phyloP scores from a whole-genome alignment of 768 basidiomycete genomes.

The Naganishia kalamii region DNA sequence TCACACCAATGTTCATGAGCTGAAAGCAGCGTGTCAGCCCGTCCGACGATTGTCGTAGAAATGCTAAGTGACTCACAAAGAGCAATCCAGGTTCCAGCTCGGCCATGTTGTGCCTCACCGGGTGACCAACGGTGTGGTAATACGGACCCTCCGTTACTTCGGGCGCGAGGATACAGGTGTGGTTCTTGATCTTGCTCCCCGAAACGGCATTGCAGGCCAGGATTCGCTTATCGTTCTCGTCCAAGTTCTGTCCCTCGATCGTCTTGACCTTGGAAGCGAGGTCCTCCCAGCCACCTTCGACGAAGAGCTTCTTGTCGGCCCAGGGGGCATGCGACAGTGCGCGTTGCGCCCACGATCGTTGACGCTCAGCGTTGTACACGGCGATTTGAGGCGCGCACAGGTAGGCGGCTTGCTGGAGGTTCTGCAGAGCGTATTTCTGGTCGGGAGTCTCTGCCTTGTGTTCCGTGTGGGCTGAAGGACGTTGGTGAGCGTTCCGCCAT shows the following conservation, averaged over 20 bases:
- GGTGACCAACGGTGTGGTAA: constrained; percentile 42
- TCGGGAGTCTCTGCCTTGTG: constrained; percentile 28
- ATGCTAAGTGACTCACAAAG: constrained; percentile 28
- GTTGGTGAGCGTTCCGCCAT: not conserved
- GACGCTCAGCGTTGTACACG: constrained; percentile 25
- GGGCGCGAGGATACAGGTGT: constrained; percentile 37
- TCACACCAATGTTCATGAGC: constrained; percentile 45
- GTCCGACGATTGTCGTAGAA: not conserved
- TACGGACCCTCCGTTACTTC: constrained; percentile 29
- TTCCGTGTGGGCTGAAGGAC: constrained; percentile 19
- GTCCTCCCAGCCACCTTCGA: constrained; percentile 37
- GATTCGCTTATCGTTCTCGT: constrained; percentile 18
- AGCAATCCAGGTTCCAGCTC: constrained; percentile 43
- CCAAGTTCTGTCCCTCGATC: constrained; percentile 16
- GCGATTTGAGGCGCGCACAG: constrained; percentile 40
- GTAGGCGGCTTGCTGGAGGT: constrained; percentile 33
- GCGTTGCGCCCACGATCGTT: constrained; percentile 24
- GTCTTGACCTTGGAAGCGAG: constrained; percentile 22
- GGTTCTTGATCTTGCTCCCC: constrained; percentile 37
- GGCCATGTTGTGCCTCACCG: constrained; percentile 44
- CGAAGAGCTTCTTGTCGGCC: constrained; percentile 33
- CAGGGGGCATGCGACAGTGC: constrained; percentile 27
- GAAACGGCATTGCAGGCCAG: constrained; percentile 30
- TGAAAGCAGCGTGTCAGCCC: not conserved
- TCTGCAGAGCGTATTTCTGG: constrained; percentile 27